These are phyloP conservation scores for Linnemannia exigua DNA, from an alignment of 192 early-diverging fungal genomes.

Conservation along the genomic window DNA sequence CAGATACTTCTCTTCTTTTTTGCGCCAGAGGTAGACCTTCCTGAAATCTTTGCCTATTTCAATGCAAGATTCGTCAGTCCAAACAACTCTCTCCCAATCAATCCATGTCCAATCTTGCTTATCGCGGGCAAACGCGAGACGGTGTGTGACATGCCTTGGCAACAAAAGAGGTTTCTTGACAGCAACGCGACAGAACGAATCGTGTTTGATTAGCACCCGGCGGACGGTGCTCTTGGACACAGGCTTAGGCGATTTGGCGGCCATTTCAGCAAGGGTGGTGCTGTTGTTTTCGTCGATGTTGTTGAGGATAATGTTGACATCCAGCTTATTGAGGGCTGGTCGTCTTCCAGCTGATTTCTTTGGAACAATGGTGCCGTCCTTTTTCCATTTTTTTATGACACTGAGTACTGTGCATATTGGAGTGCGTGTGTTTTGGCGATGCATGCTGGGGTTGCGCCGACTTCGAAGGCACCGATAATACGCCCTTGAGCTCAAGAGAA, in stretches of 20 bases:
- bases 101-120: conserved; percentile 20
- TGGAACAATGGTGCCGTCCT: conserved; percentile 15
- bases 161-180: neutral
- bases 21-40: conserved; percentile 29
- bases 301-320: neutral
- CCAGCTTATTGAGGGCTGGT: neutral
- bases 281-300: neutral
- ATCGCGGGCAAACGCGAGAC: conserved; percentile 13
- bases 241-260: neutral
- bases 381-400: conserved; percentile 14
- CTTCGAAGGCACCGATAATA: neutral
- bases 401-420: neutral
- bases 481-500: neutral
- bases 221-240: neutral
- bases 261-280: conserved; percentile 3
- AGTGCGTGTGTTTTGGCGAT: neutral
- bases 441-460: neutral
- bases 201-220: neutral
- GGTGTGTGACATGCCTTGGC: conserved; percentile 4
- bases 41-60: conserved; percentile 28
- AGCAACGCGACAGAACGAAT: neutral
- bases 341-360: conserved; percentile 10
- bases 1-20: conserved; percentile 14
- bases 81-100: conserved; percentile 19
- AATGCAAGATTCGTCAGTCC: conserved; percentile 21